Conservation (phyloP, 352 stramenopile species). For the Phytophthora pini region DNA sequence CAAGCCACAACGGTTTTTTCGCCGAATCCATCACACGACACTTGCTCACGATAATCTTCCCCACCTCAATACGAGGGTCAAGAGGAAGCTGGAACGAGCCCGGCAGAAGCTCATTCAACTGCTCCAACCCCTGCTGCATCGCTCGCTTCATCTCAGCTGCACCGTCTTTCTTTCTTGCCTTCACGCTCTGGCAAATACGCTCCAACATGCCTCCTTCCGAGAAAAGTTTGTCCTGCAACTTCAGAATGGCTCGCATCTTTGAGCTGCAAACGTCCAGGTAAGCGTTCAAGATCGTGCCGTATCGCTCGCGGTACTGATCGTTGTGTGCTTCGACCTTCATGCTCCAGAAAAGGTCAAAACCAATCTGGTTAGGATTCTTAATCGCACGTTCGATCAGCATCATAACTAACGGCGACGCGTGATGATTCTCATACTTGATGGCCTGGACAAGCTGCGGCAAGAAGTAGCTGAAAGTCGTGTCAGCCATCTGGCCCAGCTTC, state of each 20-base stretch:
- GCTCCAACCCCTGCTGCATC: slow-evolving; percentile 78
- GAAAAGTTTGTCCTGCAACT: slow-evolving; percentile 90
- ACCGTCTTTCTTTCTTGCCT: slow-evolving; percentile 81
- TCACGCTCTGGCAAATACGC: slow-evolving; percentile 83
- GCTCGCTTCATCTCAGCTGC: slow-evolving; percentile 80
- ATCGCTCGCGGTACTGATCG: slow-evolving; percentile 77
- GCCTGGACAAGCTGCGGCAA: slow-evolving; percentile 88
- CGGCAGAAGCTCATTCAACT: slow-evolving; percentile 83
- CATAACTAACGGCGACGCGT: slow-evolving; percentile 71
- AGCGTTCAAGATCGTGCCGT: slow-evolving; percentile 80
- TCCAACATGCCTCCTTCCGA: slow-evolving; percentile 79
- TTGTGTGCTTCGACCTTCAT: slow-evolving; percentile 91
- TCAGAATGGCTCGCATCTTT: slow-evolving; percentile 92
- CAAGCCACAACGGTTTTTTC: slow-evolving; percentile 90
- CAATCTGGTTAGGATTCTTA: slow-evolving; percentile 88
- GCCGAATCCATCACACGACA: slow-evolving; percentile 91
- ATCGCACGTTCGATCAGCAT: slow-evolving; percentile 83
- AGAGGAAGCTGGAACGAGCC: slow-evolving; percentile 89
- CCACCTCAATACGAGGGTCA: slow-evolving; percentile 83
- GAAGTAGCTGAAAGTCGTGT: slow-evolving; percentile 87
- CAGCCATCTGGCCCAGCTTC: slow-evolving; percentile 76
- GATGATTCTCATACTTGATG: slow-evolving; percentile 89
- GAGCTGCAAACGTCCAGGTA: slow-evolving; percentile 87
- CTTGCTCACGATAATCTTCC: slow-evolving; percentile 87
- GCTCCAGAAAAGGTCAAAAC: slow-evolving; percentile 90